Percentiles rank a stretch among this genome's conserved stretches.
These are phyloP conservation scores for Kodamaea kaohsiungensis DNA, from an alignment of 805 yeast species.

Conservation along the genomic window DNA sequence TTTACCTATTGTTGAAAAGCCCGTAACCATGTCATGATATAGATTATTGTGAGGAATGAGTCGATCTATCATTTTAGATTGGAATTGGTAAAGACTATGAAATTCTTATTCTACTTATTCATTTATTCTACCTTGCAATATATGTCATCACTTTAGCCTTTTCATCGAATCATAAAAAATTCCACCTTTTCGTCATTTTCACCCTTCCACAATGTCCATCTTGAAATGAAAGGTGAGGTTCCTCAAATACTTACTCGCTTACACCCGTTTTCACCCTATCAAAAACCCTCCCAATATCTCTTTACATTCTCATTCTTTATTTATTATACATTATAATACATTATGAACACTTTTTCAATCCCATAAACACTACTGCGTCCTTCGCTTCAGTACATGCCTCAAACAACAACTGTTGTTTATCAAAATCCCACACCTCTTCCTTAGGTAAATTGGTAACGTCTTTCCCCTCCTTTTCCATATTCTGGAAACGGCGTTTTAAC, in stretches of 20 bases:
- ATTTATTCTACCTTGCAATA: no score
- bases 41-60: no score
- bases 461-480: slow-evolving; percentile 40
- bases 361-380: slow-evolving; percentile 57
- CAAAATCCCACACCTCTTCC: slow-evolving; percentile 52
- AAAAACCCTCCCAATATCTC: no score
- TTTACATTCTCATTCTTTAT: not conserved
- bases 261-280: not conserved
- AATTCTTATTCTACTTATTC: no score
- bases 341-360: slow-evolving; percentile 14
- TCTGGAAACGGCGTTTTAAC: slow-evolving; percentile 43
- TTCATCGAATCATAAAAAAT: no score
- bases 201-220: no score
- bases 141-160: no score
- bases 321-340: not conserved
- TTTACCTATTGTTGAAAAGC: not conserved
- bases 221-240: no score
- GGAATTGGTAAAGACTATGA: no score
- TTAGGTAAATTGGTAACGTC: slow-evolving; percentile 41
- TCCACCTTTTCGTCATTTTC: no score
- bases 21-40: slow-evolving; percentile 1
- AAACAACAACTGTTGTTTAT: slow-evolving; percentile 48
- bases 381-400: slow-evolving; percentile 55
- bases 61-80: no score
- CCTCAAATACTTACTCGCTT: not conserved